phyloP scores from a whole-genome alignment of 192 early-diverging fungal genomes.

The Podochytrium sp. region DNA sequence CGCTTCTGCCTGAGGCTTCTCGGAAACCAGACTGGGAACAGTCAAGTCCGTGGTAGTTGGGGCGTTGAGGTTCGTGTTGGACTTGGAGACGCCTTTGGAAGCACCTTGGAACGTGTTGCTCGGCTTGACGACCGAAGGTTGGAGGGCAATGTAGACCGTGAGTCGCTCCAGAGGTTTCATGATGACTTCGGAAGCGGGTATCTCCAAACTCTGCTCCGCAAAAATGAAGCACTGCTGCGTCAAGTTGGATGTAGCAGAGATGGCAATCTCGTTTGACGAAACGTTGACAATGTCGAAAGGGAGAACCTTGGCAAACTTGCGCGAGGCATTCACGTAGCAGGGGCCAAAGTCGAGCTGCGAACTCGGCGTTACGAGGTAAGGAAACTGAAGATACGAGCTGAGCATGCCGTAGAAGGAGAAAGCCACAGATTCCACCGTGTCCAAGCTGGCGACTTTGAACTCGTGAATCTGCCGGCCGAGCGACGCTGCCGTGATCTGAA shows the following conservation, averaged over 20 bases:
- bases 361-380: constrained; percentile 52
- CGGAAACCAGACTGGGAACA: neutral
- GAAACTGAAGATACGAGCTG: constrained; percentile 62
- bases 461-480: constrained; percentile 61
- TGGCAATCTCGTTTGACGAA: constrained; percentile 64
- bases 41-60: neutral
- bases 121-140: constrained; percentile 55
- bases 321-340: constrained; percentile 77
- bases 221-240: constrained; percentile 81
- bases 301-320: constrained; percentile 75
- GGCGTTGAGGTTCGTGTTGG: constrained; percentile 5
- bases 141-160: constrained; percentile 78
- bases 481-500: constrained; percentile 49
- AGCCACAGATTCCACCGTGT: constrained; percentile 42
- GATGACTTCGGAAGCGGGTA: constrained; percentile 48
- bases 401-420: constrained; percentile 60
- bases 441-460: constrained; percentile 49
- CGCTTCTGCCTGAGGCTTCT: constrained; percentile 9
- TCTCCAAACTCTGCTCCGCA: constrained; percentile 47
- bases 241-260: constrained; percentile 80
- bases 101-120: neutral
- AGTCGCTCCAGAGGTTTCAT: constrained; percentile 53
- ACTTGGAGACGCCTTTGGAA: neutral
- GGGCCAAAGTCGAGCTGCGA: constrained; percentile 76
- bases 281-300: constrained; percentile 74